phyloP scores from a whole-genome alignment of 495 filamentous ascomycete species.

The Xylona heveae region DNA sequence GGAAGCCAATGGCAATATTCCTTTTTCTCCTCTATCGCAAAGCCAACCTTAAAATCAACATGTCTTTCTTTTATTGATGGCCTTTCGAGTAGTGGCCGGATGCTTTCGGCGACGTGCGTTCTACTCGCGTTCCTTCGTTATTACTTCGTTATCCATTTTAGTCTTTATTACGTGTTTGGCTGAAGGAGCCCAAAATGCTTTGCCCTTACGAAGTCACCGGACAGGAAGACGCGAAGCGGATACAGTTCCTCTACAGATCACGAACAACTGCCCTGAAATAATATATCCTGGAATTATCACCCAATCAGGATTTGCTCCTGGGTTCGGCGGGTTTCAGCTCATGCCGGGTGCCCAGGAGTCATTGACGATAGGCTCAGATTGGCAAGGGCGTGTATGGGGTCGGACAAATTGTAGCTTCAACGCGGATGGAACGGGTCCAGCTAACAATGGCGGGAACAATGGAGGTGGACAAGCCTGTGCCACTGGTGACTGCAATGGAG shows the following conservation, averaged over 20 bases:
- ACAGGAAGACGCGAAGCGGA: too few relatives aligned
- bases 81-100: too few relatives aligned
- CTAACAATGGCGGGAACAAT: conserved; percentile 16
- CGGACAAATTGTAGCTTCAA: conserved; percentile 64
- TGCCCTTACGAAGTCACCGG: too few relatives aligned
- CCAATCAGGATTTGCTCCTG: conserved; percentile 40
- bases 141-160: too few relatives aligned
- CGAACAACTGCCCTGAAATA: conserved; percentile 41
- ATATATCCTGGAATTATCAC: conserved; percentile 54
- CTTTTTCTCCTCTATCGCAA: too few relatives aligned
- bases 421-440: conserved; percentile 28
- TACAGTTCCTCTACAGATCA: conserved; percentile 25
- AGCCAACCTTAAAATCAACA: too few relatives aligned
- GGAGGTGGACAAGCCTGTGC: conserved; percentile 33
- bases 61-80: too few relatives aligned
- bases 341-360: conserved; percentile 22
- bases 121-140: too few relatives aligned
- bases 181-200: too few relatives aligned
- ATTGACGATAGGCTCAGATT: conserved; percentile 39
- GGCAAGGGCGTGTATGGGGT: conserved; percentile 66
- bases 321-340: conserved; percentile 40
- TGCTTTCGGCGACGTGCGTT: too few relatives aligned
- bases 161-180: too few relatives aligned
- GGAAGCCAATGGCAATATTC: too few relatives aligned
- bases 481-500: conserved; percentile 54